Percentiles rank a stretch among this genome's conserved stretches.
These are phyloP conservation scores for Nadsonia fulvescens DNA, from an alignment of 805 yeast genomes.

Conservation along the genomic window DNA sequence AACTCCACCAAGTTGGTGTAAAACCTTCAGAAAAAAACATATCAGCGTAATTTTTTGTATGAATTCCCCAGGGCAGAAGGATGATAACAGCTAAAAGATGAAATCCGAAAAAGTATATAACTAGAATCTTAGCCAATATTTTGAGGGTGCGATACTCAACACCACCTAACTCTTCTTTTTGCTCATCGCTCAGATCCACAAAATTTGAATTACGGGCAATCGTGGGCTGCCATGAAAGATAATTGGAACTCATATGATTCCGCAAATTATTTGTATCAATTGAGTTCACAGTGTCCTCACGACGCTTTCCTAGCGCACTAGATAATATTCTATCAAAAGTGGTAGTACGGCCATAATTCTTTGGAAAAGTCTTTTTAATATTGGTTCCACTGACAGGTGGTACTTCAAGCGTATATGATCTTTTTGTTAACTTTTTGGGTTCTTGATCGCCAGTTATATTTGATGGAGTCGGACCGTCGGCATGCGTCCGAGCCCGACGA, in stretches of 20 bases:
- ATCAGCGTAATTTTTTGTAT: slow-evolving; percentile 10
- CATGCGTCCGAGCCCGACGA: too few relatives aligned
- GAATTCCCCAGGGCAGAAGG: slow-evolving; percentile 28
- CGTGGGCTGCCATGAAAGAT: slow-evolving; percentile 80
- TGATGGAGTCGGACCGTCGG: too few relatives aligned
- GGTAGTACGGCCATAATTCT: too few relatives aligned
- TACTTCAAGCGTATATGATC: too few relatives aligned
- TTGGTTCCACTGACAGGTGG: too few relatives aligned
- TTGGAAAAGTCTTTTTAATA: too few relatives aligned
- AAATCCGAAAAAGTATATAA: slow-evolving; percentile 58
- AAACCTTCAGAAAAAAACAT: slow-evolving; percentile 37
- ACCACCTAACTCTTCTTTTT: slow-evolving; percentile 91
- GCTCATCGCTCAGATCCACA: slow-evolving; percentile 60
- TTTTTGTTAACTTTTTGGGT: too few relatives aligned
- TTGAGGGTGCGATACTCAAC: slow-evolving; percentile 88
- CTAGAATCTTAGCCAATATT: slow-evolving; percentile 46
- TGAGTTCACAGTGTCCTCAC: background rate
- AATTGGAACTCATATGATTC: slow-evolving; percentile 22
- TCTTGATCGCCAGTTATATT: too few relatives aligned
- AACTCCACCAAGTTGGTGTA: slow-evolving; percentile 83
- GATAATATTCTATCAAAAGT: too few relatives aligned
- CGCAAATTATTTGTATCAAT: background rate
- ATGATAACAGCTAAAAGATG: slow-evolving; percentile 40
- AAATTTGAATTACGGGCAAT: slow-evolving; percentile 88
- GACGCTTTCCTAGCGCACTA: background rate